Base-by-base conservation (phyloP, 441 rosid genomes). In the Corymbia citriodora region DNA sequence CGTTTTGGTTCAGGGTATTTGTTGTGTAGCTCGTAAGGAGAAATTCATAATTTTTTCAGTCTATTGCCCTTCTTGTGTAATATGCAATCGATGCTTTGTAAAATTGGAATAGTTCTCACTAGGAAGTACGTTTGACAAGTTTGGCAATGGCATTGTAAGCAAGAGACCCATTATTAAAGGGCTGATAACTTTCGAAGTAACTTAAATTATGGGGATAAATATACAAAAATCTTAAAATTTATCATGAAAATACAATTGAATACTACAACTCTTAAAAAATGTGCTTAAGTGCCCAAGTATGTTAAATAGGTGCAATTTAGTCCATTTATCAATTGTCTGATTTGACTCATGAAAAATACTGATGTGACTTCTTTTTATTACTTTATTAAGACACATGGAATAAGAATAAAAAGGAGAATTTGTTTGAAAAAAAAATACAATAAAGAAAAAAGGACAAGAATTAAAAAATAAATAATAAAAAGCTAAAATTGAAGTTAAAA, bases 301-400 rank as follows among this genome's bases (percentile, higher is more conserved):
- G 40, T 65, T 6, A 15, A 65, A n/a, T 65, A 8, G 10, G 21
- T n/a, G 17, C 16, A 45, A 40, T 79, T 1, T 2, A 40, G 10
- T 79, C 16, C 6, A 40, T 12, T 12, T 6, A 2, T 12, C 8
- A 1, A 21, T 0, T 45, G 1, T 79, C 17, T 36, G 21, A 45
- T 0, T 23, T 2, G 10, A 6, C 16, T 45, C 12, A 79, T 3
- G 15, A 79, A 40, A n/a, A 23, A 11, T 74, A 50, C 4, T 74
- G 3, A 40, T 2, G 1, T 6, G 52, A n/a, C 10, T 74, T 40
- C 21, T 48, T 79, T 40, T 45, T 52, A 0, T 23, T 14, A 74
- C 85, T 40, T 74, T 40, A 17, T 40, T 74, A 12, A 40, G 29
- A 21, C 10, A 0, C 0, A 1, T 0, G 10, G 6, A 31, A 68